These are phyloP conservation scores for Irpex sp. DNA, from an alignment of 1,284 basidiomycete species.

Conservation along the genomic window DNA sequence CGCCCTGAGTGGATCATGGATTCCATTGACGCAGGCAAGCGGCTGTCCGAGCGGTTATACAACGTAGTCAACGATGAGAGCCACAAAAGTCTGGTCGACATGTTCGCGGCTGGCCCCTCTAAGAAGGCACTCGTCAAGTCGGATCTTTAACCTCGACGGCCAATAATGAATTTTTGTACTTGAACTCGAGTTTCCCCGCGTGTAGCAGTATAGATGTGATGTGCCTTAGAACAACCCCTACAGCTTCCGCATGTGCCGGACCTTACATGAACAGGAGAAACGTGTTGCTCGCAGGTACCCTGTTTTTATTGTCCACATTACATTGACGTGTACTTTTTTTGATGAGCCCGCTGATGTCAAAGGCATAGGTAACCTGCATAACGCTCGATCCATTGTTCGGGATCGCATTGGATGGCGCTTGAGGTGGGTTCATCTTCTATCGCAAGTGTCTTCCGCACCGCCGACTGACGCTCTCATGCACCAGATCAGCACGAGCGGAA, in stretches of 20 bases:
- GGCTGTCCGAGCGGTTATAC: constrained; percentile 55
- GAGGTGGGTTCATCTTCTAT: neutral
- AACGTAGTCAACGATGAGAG: constrained; percentile 37
- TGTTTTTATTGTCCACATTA: neutral
- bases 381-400: neutral
- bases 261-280: neutral
- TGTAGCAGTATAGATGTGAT: neutral
- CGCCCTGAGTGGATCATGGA: constrained; percentile 72
- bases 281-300: neutral
- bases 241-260: neutral
- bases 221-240: neutral
- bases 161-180: neutral
- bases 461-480: neutral
- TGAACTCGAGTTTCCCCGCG: neutral
- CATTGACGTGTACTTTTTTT: neutral
- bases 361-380: neutral
- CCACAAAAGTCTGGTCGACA: constrained; percentile 25
- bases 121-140: neutral
- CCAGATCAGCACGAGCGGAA: neutral
- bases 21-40: constrained; percentile 53
- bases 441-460: neutral
- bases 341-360: neutral
- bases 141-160: neutral
- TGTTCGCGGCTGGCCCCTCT: constrained; percentile 21
- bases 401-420: neutral